Conservation (phyloP, 164 flowering plant genomes). For the Macadamia integrifolia region DNA sequence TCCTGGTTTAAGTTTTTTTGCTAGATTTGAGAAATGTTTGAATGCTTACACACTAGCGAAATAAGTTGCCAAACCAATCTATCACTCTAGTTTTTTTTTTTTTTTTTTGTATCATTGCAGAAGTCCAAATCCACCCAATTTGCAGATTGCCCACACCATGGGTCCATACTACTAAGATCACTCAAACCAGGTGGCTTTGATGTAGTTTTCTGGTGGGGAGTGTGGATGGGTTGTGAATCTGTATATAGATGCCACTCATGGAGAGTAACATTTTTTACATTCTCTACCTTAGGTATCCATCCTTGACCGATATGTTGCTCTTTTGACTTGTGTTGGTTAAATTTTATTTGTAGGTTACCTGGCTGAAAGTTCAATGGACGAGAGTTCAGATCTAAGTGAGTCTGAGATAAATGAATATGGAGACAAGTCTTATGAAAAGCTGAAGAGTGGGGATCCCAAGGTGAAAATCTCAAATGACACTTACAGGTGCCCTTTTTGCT, state of each 20-base stretch:
- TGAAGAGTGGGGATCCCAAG: slow-evolving; percentile 46
- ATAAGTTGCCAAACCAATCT: no score
- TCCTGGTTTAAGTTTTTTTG: no score
- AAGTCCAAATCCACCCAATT: no score
- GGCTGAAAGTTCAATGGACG: slow-evolving; percentile 21
- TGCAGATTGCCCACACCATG: no score
- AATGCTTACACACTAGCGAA: no score
- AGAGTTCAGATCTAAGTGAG: slow-evolving; percentile 66
- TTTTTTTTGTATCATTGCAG: no score
- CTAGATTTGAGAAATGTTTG: no score
- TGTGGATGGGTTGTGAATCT: no score
- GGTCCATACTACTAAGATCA: not conserved
- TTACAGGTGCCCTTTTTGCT: slow-evolving; percentile 73
- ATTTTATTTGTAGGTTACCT: not conserved
- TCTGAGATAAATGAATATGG: slow-evolving; percentile 58
- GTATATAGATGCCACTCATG: no score
- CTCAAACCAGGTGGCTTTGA: not conserved
- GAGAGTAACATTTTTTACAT: not conserved
- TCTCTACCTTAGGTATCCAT: not conserved
- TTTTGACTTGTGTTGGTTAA: not conserved
- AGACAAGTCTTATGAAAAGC: slow-evolving; percentile 41
- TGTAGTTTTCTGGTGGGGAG: not conserved
- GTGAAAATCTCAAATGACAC: slow-evolving; percentile 39
- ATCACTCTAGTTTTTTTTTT: no score
- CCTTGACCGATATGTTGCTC: not conserved